A percentile compares a stretch with the other conserved stretches of the same genome.
phyloP scores from a whole-genome alignment of 2,329 filamentous ascomycete genomes.

The Cladosporium sp. region DNA sequence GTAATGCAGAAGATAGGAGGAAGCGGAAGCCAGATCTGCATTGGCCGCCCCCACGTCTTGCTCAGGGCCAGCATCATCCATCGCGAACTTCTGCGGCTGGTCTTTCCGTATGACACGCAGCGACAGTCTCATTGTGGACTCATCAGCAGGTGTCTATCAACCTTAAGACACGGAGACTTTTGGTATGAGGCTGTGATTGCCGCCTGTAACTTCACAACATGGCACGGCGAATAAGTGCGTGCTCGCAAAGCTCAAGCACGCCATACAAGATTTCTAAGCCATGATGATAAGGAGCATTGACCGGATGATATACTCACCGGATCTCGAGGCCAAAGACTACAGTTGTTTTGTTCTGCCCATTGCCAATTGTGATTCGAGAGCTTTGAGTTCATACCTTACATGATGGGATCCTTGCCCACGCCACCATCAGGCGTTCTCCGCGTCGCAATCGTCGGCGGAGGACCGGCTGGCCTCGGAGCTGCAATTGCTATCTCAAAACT shows the following conservation, averaged over 20 bases:
- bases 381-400: background rate
- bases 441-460: constrained; percentile 38
- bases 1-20: no score
- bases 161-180: no score
- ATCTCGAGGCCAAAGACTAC: background rate
- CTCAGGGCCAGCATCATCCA: no score
- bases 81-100: no score
- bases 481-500: constrained; percentile 44
- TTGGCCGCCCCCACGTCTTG: no score
- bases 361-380: background rate
- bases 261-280: constrained; percentile 1
- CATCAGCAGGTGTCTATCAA: no score
- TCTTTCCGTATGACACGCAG: no score
- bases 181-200: no score
- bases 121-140: no score
- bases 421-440: constrained; percentile 1
- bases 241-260: background rate
- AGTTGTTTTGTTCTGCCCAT: background rate
- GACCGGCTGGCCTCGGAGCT: constrained; percentile 39
- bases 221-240: background rate
- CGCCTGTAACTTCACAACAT: background rate
- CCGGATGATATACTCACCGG: background rate
- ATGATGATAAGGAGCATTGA: background rate
- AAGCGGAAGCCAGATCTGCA: no score
- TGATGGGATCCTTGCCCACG: background rate